A percentile compares a stretch with the other conserved stretches of the same genome.
Evolutionary conservation across 2,329 filamentous ascomycete species (phyloP).

Genomic region (Pyricularia sp.): DNA sequence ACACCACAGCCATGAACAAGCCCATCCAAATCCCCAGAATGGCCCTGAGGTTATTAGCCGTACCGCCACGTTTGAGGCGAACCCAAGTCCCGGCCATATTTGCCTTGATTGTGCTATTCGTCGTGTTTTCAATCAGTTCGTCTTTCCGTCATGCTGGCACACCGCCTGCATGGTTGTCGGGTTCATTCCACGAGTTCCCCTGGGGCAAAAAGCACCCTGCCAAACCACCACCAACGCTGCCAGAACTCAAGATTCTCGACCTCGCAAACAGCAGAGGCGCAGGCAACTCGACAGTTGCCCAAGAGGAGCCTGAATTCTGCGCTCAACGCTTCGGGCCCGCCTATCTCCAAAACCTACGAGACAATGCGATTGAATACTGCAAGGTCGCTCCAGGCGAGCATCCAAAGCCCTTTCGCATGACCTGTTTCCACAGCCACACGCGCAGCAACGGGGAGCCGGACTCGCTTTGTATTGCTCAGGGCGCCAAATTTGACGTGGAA

Average conservation of each 20-base stretch:
- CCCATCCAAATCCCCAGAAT: background rate
- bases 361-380: conserved; percentile 8
- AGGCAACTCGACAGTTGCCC: background rate
- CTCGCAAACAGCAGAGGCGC: background rate
- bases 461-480: conserved; percentile 7
- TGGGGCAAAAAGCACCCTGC: background rate
- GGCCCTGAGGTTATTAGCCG: background rate
- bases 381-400: background rate
- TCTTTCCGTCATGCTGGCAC: background rate
- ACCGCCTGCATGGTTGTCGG: background rate
- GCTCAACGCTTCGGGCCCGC: conserved; percentile 6
- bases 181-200: background rate
- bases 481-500: conserved; percentile 4
- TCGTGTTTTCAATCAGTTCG: background rate
- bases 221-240: background rate
- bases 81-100: background rate
- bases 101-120: background rate
- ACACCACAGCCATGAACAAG: background rate
- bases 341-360: conserved; percentile 7
- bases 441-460: conserved; percentile 4
- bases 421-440: conserved; percentile 8
- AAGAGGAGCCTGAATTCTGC: conserved; percentile 6
- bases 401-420: conserved; percentile 3
- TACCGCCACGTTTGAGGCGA: background rate
- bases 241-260: background rate